A percentile compares a stretch with the other conserved stretches of the same genome.
Conservation (phyloP, 768 basidiomycete genomes). For the Candolleomyces aberdarensis region DNA sequence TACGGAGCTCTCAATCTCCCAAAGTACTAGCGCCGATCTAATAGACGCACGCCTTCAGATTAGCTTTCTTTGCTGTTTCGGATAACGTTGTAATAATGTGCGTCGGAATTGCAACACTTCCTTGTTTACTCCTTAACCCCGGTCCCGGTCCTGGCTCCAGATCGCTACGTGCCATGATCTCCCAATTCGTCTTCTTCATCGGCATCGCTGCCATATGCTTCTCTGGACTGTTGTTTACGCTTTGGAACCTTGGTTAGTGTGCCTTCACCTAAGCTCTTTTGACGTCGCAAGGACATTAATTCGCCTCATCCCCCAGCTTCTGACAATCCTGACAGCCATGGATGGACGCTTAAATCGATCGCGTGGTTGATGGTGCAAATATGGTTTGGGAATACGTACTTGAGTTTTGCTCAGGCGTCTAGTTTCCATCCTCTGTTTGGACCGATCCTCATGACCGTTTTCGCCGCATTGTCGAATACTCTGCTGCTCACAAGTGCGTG, state of each 20-base stretch:
- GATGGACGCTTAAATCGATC: constrained; percentile 48
- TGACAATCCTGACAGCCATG: constrained; percentile 20
- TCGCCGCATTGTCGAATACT: constrained; percentile 77
- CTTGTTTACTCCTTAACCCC: neutral
- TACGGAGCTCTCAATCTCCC: constrained; percentile 17
- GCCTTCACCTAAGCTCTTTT: neutral
- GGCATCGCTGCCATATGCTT: constrained; percentile 76
- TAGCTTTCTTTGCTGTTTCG: constrained; percentile 78
- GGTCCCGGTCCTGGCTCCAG: constrained; percentile 30
- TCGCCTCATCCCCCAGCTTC: constrained; percentile 21
- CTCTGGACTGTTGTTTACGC: constrained; percentile 62
- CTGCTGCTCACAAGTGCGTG: constrained; percentile 74
- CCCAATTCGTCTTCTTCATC: constrained; percentile 78
- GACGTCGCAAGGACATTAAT: neutral
- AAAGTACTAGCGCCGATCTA: neutral
- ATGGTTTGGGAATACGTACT: constrained; percentile 79
- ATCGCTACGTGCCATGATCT: constrained; percentile 78
- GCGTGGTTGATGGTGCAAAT: constrained; percentile 86
- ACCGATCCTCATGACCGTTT: constrained; percentile 74
- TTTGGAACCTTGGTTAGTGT: constrained; percentile 43
- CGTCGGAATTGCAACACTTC: constrained; percentile 19
- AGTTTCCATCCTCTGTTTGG: constrained; percentile 71
- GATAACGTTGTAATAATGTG: constrained; percentile 80
- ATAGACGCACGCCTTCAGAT: constrained; percentile 29
- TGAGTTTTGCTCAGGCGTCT: constrained; percentile 53